Evolutionary conservation across 2,329 filamentous ascomycete genomes (phyloP), one percentile per base, ranked within the genome.

Genomic region (Monosporascus ibericus): DNA sequence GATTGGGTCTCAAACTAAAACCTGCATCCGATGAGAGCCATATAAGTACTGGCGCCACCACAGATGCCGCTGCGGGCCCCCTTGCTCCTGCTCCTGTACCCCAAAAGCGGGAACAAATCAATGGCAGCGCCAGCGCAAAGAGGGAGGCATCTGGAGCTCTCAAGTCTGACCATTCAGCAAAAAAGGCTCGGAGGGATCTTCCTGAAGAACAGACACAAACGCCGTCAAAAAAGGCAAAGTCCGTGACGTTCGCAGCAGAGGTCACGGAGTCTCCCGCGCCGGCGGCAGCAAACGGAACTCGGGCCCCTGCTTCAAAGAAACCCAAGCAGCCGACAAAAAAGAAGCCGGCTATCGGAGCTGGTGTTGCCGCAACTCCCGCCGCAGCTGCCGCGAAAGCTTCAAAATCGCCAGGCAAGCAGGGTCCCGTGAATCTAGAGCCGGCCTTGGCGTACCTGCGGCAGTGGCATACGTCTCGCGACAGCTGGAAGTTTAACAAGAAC

Each of bases 401-500:
- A 6, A 27, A 46, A 46, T 5, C 14, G 9, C 39, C 70, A 48
- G 59, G 57, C 56, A 58, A 56, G 48, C 57, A 69, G 66, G 52
- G 65, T 62, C 58, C 66, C 69, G 68, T 70, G 68, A 77, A 81
- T 55, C 71, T 85, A 51, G 77, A 81, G 47, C 80, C 85, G 15
- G 86, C 90, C 53, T 76, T 95, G 17, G 77, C 82, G 50, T 96
- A 96, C 67, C 80, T 96, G 44, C 78, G 78, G 47, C 83, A 86
- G 65, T 96, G 91, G 78, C 78, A 88, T 70, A 79, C 79, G 51
- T 79, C 84, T 55, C 84, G 84, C 53, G 75, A 79, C 9, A 77
- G 76, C 60, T 97, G 92, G 92, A 96, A 96, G 70, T 97, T 96
- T 76, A 95, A 95, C 75, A 96, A 96, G 74, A 92, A 90, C 61